phyloP scores from a whole-genome alignment of 441 rosid genomes.

The Erysimum cheiri region DNA sequence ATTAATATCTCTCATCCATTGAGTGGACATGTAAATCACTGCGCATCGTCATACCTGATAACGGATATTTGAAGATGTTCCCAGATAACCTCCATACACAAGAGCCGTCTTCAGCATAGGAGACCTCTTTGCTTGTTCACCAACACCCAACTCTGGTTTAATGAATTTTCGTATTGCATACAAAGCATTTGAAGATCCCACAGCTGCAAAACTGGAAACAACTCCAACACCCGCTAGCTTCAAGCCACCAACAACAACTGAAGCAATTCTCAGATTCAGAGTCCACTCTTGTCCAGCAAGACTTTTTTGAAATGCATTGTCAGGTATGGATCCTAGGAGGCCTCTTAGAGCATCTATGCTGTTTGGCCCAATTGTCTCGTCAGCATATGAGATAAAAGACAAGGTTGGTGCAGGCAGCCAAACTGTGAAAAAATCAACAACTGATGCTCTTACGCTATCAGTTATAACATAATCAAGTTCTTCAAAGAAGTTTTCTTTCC shows the following conservation, averaged over 20 bases:
- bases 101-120: constrained; percentile 85
- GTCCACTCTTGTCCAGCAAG: constrained; percentile 85
- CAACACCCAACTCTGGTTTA: constrained; percentile 57
- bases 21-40: constrained; percentile 14
- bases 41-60: constrained; percentile 68
- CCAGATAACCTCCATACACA: constrained; percentile 79
- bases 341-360: constrained; percentile 68
- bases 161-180: constrained; percentile 55
- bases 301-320: constrained; percentile 91
- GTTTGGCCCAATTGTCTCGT: constrained; percentile 58
- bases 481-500: constrained; percentile 84
- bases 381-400: constrained; percentile 77
- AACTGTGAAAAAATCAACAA: constrained; percentile 89
- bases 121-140: constrained; percentile 69
- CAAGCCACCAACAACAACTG: constrained; percentile 81
- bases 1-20: neutral
- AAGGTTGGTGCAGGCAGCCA: constrained; percentile 98
- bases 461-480: constrained; percentile 93
- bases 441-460: constrained; percentile 79
- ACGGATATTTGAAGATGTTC: constrained; percentile 89
- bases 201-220: constrained; percentile 83
- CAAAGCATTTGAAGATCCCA: constrained; percentile 77
- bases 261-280: constrained; percentile 73
- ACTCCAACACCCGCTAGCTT: constrained; percentile 88
- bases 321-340: constrained; percentile 89